Evolutionary conservation across 768 basidiomycete species (phyloP).

Genomic region (Tulasnella calospora): DNA sequence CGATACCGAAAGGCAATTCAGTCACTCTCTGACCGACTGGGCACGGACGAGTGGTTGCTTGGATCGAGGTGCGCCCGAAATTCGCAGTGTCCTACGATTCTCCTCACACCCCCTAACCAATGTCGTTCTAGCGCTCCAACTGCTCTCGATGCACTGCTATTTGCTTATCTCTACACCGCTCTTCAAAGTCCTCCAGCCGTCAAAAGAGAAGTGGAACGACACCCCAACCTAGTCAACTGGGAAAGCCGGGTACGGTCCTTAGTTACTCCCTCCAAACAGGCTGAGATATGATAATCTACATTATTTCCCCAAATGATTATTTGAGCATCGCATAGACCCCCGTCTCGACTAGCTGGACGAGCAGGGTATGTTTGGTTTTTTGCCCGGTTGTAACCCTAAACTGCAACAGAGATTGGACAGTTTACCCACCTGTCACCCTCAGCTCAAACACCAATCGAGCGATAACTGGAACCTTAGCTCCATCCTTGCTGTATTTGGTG

Average conservation of each 20-base stretch:
- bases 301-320: not conserved
- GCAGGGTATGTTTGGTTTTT: too few relatives aligned
- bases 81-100: not conserved
- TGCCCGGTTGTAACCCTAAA: too few relatives aligned
- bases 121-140: constrained; percentile 56
- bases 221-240: constrained; percentile 76
- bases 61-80: constrained; percentile 53
- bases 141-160: constrained; percentile 72
- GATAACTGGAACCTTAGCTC: too few relatives aligned
- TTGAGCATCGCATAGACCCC: too few relatives aligned
- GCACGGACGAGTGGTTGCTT: constrained; percentile 76
- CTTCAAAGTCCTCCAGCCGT: constrained; percentile 32
- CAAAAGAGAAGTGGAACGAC: constrained; percentile 61
- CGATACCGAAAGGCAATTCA: constrained; percentile 65
- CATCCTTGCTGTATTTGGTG: too few relatives aligned
- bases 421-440: too few relatives aligned
- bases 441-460: too few relatives aligned
- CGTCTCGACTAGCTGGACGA: too few relatives aligned
- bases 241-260: constrained; percentile 60
- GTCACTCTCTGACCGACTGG: constrained; percentile 69
- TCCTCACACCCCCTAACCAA: constrained; percentile 1
- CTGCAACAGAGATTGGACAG: too few relatives aligned
- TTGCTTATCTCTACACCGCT: constrained; percentile 65
- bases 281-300: constrained; percentile 40
- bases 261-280: constrained; percentile 41